Evolutionary conservation across 176 grass and related monocot species (phyloP).

Genomic region (Oryza meyeriana): DNA sequence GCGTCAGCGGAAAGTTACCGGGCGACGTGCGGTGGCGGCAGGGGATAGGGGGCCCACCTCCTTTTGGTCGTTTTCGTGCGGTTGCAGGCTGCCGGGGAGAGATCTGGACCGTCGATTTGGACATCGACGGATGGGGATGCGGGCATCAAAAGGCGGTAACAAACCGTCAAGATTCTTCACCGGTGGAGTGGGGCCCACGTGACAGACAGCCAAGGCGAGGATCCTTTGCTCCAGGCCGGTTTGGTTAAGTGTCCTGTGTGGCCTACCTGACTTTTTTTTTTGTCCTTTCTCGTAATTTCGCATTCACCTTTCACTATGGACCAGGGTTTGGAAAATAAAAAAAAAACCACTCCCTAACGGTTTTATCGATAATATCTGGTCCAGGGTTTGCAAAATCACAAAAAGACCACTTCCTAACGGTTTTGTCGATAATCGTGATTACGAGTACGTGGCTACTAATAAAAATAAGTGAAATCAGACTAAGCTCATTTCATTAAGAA

Average conservation of each 20-base stretch:
- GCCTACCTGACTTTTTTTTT: neutral
- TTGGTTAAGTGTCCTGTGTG: neutral
- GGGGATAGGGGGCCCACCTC: slow-evolving; percentile 4
- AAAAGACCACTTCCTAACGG: too few species aligned
- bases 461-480: too few species aligned
- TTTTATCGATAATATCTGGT: too few species aligned
- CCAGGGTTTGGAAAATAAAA: too few species aligned
- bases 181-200: slow-evolving; percentile 22
- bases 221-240: slow-evolving; percentile 35
- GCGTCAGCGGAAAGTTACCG: neutral
- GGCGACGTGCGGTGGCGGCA: neutral
- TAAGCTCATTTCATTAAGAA: too few species aligned
- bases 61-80: neutral
- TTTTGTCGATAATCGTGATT: too few species aligned
- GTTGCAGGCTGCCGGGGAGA: neutral
- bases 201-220: slow-evolving; percentile 3
- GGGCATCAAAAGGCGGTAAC: neutral
- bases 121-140: neutral
- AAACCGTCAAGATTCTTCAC: slow-evolving; percentile 28
- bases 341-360: too few species aligned
- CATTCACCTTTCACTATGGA: too few species aligned
- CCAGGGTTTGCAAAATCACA: too few species aligned
- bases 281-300: too few species aligned
- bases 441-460: too few species aligned
- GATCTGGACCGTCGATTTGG: neutral